A percentile compares a stretch with the other conserved stretches of the same genome.
phyloP scores from a whole-genome alignment of 495 filamentous ascomycete species.

The Neurospora africana region DNA sequence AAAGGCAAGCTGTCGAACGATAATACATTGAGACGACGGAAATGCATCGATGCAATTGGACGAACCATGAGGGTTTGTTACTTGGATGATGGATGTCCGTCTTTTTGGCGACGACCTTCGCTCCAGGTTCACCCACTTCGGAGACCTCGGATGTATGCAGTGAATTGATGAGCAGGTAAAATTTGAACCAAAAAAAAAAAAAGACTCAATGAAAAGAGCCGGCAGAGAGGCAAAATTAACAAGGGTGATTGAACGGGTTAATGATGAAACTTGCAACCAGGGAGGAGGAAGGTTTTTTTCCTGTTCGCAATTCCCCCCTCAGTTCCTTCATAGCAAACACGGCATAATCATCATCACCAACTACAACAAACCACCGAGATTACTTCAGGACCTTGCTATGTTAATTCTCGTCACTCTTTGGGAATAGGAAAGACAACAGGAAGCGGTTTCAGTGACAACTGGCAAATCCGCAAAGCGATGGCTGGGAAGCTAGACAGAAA shows the following conservation, averaged over 20 bases:
- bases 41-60: not conserved
- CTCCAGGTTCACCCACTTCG: not conserved
- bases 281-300: not conserved
- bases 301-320: not conserved
- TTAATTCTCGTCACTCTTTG: not conserved
- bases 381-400: not conserved
- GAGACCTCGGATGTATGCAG: not conserved
- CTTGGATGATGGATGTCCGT: not conserved
- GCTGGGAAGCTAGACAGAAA: not conserved
- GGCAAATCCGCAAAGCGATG: not conserved
- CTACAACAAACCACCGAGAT: not conserved
- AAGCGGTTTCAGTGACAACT: not conserved
- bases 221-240: constrained; percentile 6
- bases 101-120: not conserved
- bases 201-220: not conserved
- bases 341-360: not conserved
- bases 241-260: not conserved
- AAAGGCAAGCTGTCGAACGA: not conserved
- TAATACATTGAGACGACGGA: not conserved
- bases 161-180: not conserved
- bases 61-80: not conserved
- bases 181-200: not conserved
- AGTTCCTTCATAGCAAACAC: not conserved
- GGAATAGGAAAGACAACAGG: not conserved
- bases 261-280: not conserved